phyloP scores from a whole-genome alignment of 768 basidiomycete genomes.

The Polyporus arcularius region DNA sequence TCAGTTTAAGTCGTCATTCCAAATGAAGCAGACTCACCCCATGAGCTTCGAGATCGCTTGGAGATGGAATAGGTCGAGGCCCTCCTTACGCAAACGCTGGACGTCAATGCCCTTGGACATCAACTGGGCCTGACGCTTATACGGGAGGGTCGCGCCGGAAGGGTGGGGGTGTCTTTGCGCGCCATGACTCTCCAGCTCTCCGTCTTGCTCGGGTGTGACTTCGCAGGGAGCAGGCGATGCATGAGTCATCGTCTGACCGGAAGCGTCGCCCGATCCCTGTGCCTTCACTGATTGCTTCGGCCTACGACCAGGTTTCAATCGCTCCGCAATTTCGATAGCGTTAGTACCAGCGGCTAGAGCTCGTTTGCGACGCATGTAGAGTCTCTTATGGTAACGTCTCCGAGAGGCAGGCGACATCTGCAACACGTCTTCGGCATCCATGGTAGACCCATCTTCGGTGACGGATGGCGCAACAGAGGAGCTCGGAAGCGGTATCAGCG shows the following conservation, averaged over 20 bases:
- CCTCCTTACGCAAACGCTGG: slow-evolving; percentile 41
- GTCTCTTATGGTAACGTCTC: slow-evolving; percentile 58
- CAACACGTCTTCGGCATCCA: slow-evolving; percentile 7
- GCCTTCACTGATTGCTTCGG: slow-evolving; percentile 9
- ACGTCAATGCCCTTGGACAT: slow-evolving; percentile 46
- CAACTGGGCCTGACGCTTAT: slow-evolving; percentile 47
- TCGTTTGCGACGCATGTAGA: slow-evolving; percentile 74
- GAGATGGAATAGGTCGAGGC: slow-evolving; percentile 53
- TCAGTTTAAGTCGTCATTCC: neutral
- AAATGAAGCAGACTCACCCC: slow-evolving; percentile 34
- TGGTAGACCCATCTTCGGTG: slow-evolving; percentile 6
- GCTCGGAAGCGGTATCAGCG: neutral
- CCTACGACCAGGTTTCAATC: slow-evolving; percentile 45
- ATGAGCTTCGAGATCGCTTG: slow-evolving; percentile 39
- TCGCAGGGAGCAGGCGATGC: neutral
- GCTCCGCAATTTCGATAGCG: slow-evolving; percentile 30
- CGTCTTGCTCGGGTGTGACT: neutral
- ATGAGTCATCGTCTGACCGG: neutral
- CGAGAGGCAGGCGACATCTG: slow-evolving; percentile 50
- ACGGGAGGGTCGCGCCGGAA: slow-evolving; percentile 45
- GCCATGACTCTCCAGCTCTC: too few species aligned
- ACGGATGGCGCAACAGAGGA: neutral
- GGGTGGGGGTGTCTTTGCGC: slow-evolving; percentile 21
- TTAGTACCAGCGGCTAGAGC: slow-evolving; percentile 46
- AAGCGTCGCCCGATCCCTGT: neutral